phyloP scores from a whole-genome alignment of 2,329 filamentous ascomycete species.

The Claviceps sp. region DNA sequence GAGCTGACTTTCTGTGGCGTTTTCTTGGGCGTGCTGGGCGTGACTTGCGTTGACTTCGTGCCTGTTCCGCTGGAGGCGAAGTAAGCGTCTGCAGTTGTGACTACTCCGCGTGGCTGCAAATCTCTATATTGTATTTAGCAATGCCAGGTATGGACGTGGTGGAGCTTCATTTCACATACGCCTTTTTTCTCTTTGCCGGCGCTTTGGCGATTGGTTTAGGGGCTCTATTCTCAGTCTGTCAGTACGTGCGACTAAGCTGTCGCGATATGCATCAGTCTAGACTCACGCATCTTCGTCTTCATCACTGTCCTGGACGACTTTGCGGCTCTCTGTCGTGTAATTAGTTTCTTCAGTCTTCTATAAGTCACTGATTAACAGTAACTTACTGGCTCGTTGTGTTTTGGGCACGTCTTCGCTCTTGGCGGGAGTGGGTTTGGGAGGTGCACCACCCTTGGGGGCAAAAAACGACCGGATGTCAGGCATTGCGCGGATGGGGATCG shows the following conservation, averaged over 20 bases:
- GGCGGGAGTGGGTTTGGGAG: slow-evolving; percentile 33
- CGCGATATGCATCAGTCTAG: neutral
- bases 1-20: slow-evolving; percentile 27
- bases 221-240: slow-evolving; percentile 9
- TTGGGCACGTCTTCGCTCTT: slow-evolving; percentile 31
- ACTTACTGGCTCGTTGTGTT: slow-evolving; percentile 32
- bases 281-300: slow-evolving; percentile 45
- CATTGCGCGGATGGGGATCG: slow-evolving; percentile 35
- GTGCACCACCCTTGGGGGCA: slow-evolving; percentile 53
- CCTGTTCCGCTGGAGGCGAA: slow-evolving; percentile 34
- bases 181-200: slow-evolving; percentile 39
- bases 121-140: slow-evolving; percentile 16
- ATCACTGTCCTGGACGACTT: slow-evolving; percentile 68
- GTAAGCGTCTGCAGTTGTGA: slow-evolving; percentile 44
- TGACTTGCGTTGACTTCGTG: slow-evolving; percentile 23
- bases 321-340: slow-evolving; percentile 37
- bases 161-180: slow-evolving; percentile 22
- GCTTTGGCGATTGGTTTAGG: slow-evolving; percentile 43
- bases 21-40: slow-evolving; percentile 12
- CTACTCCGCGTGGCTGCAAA: slow-evolving; percentile 32
- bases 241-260: neutral
- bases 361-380: neutral
- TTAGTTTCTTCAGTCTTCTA: slow-evolving; percentile 5
- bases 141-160: neutral
- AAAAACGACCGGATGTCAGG: slow-evolving; percentile 91